Percentiles rank a stretch among this genome's conserved stretches.
These are phyloP conservation scores for Pseudogymnoascus sp. DNA, from an alignment of 2,329 filamentous ascomycete genomes.

Conservation along the genomic window DNA sequence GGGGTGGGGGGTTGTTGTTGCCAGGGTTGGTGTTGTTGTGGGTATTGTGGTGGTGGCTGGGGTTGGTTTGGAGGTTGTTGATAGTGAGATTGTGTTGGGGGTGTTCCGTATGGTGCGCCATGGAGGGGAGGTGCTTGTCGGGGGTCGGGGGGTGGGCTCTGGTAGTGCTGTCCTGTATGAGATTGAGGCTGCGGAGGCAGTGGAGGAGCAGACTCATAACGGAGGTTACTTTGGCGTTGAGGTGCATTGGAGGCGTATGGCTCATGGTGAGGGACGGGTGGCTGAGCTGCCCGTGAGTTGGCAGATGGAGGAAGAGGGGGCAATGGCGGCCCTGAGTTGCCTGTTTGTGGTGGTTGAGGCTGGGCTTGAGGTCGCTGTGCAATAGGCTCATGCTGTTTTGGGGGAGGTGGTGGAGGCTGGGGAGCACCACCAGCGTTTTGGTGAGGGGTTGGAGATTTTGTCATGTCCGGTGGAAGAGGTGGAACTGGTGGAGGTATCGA, in stretches of 20 bases:
- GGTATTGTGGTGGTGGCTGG: conserved; percentile 19
- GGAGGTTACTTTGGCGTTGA: conserved; percentile 27
- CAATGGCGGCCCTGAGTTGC: conserved; percentile 26
- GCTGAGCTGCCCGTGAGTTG: conserved; percentile 18
- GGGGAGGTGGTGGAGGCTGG: conserved; percentile 29
- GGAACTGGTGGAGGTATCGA: conserved; percentile 59
- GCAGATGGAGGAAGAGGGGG: conserved; percentile 15
- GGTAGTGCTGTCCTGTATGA: conserved; percentile 18
- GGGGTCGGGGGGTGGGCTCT: conserved; percentile 15
- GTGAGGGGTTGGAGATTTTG: conserved; percentile 33
- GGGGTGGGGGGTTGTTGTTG: conserved; percentile 39
- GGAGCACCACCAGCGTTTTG: conserved; percentile 20
- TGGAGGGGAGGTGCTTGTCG: conserved; percentile 3
- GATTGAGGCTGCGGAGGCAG: conserved; percentile 27
- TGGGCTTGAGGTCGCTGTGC: conserved; percentile 16
- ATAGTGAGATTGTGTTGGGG: neutral
- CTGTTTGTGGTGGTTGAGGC: conserved; percentile 17
- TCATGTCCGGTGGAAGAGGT: conserved; percentile 60
- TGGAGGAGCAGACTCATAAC: conserved; percentile 24
- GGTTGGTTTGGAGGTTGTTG: conserved; percentile 13
- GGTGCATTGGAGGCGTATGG: conserved; percentile 13
- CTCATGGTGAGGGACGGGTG: conserved; percentile 12
- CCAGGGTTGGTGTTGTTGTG: conserved; percentile 27
- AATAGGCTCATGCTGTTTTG: conserved; percentile 21
- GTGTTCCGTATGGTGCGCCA: conserved; percentile 16